These are phyloP conservation scores for Cadophora malorum DNA, from an alignment of 2,329 filamentous ascomycete species.

Conservation along the genomic window DNA sequence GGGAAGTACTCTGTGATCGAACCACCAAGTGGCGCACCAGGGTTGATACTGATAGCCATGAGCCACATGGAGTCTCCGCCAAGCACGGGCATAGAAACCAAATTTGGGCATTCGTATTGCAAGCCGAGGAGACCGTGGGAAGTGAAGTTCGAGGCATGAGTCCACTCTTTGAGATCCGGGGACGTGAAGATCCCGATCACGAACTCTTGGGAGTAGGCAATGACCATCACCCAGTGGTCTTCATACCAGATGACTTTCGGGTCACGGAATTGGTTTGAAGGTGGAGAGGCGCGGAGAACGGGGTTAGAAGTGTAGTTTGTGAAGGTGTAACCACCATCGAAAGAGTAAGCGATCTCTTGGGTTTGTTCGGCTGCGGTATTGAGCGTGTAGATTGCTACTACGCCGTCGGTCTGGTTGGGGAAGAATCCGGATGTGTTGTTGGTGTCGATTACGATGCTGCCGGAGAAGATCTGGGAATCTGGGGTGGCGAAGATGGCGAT, in stretches of 20 bases:
- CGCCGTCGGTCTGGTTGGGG: conserved; percentile 62
- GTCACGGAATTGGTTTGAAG: conserved; percentile 65
- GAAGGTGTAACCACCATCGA: conserved; percentile 65
- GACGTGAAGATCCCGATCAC: conserved; percentile 67
- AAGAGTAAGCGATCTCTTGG: conserved; percentile 67
- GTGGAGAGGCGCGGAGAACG: conserved; percentile 55
- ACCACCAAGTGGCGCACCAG: conserved; percentile 62
- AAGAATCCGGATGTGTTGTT: conserved; percentile 74
- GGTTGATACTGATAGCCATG: conserved; percentile 61
- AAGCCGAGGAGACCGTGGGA: conserved; percentile 53
- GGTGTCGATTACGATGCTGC: conserved; percentile 63
- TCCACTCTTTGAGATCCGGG: conserved; percentile 64
- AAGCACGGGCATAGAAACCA: conserved; percentile 60
- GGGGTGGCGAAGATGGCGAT: conserved; percentile 61
- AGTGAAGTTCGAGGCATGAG: conserved; percentile 63
- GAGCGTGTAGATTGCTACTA: conserved; percentile 64
- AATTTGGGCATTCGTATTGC: conserved; percentile 63
- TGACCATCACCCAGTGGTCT: conserved; percentile 62
- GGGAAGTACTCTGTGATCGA: conserved; percentile 62
- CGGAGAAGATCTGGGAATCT: conserved; percentile 56
- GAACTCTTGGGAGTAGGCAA: conserved; percentile 62
- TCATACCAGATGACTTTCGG: conserved; percentile 68
- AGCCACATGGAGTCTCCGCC: conserved; percentile 48
- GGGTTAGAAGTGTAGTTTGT: conserved; percentile 65
- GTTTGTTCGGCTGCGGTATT: conserved; percentile 51